Evolutionary conservation across 2,329 filamentous ascomycete species (phyloP).

Genomic region (Pezizomycotina sp.): DNA sequence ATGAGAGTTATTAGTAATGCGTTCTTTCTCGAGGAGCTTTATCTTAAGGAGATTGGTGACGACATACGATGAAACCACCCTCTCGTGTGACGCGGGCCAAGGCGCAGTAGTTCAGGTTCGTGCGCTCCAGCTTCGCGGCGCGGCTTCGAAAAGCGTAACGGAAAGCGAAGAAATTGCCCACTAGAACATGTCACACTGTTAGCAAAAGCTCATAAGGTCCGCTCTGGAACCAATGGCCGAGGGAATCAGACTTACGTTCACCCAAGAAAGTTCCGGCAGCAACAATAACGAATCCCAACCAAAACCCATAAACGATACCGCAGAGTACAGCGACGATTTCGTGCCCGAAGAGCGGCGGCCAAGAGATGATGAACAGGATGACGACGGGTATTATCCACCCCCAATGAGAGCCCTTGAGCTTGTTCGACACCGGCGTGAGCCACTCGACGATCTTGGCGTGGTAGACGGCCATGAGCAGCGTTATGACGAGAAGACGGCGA

Average conservation of each 20-base stretch:
- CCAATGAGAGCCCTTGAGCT: conserved; percentile 29
- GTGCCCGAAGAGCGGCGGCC: conserved; percentile 33
- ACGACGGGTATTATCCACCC: conserved; percentile 32
- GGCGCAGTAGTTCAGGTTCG: conserved; percentile 31
- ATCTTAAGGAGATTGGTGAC: too few species aligned
- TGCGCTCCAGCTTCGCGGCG: conserved; percentile 30
- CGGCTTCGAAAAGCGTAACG: conserved; percentile 29
- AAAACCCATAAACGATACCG: conserved; percentile 32
- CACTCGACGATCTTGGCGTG: too few species aligned
- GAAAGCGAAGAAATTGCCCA: conserved; percentile 34
- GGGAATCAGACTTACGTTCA: too few species aligned
- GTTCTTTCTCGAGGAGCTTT: too few species aligned
- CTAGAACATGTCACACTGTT: too few species aligned
- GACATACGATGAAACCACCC: conserved; percentile 31
- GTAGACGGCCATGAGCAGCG: too few species aligned
- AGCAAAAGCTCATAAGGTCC: too few species aligned
- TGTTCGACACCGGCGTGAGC: conserved; percentile 30
- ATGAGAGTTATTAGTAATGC: not conserved
- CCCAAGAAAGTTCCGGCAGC: conserved; percentile 32
- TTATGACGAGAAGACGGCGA: too few species aligned
- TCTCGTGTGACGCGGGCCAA: conserved; percentile 31
- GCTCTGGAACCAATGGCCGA: too few species aligned
- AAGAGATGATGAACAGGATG: conserved; percentile 31
- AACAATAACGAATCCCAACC: conserved; percentile 32
- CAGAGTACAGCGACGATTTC: conserved; percentile 31